Conservation (phyloP, 768 basidiomycete genomes). For the Sutorius australiensis region DNA sequence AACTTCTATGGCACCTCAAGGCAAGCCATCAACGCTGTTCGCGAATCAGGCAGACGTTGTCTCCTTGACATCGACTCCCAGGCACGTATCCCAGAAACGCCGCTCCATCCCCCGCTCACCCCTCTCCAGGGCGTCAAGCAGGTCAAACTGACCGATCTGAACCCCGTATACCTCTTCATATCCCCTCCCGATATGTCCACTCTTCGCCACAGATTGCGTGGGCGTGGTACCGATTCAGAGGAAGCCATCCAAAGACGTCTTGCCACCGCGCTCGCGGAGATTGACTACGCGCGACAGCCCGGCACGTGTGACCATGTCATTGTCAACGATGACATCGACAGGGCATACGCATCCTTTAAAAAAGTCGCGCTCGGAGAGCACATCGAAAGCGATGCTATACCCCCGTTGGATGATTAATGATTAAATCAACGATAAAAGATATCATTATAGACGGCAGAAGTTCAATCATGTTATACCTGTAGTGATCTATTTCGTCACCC, state of each 20-base stretch:
- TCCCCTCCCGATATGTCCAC: slow-evolving; percentile 77
- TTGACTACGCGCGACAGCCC: slow-evolving; percentile 77
- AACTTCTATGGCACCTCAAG: slow-evolving; percentile 94
- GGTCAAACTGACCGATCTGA: slow-evolving; percentile 76
- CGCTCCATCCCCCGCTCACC: background rate
- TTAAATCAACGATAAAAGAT: background rate
- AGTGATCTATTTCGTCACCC: background rate
- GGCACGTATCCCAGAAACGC: slow-evolving; percentile 32
- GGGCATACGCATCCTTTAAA: slow-evolving; percentile 76
- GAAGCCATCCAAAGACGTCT: slow-evolving; percentile 71
- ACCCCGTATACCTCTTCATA: slow-evolving; percentile 89
- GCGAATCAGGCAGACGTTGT: slow-evolving; percentile 69
- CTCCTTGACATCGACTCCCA: slow-evolving; percentile 96
- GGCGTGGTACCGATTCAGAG: slow-evolving; percentile 82
- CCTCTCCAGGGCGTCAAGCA: slow-evolving; percentile 77
- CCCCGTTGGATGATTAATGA: slow-evolving; percentile 55
- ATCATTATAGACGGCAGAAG: slow-evolving; percentile 1
- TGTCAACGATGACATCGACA: slow-evolving; percentile 85
- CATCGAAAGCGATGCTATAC: slow-evolving; percentile 59
- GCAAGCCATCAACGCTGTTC: slow-evolving; percentile 66
- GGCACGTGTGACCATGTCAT: slow-evolving; percentile 78
- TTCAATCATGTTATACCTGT: background rate
- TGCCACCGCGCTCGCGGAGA: slow-evolving; percentile 71
- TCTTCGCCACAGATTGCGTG: slow-evolving; percentile 65
- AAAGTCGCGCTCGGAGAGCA: slow-evolving; percentile 69